phyloP scores from a whole-genome alignment of 1,284 basidiomycete species.

The Heterobasidion occidentale region DNA sequence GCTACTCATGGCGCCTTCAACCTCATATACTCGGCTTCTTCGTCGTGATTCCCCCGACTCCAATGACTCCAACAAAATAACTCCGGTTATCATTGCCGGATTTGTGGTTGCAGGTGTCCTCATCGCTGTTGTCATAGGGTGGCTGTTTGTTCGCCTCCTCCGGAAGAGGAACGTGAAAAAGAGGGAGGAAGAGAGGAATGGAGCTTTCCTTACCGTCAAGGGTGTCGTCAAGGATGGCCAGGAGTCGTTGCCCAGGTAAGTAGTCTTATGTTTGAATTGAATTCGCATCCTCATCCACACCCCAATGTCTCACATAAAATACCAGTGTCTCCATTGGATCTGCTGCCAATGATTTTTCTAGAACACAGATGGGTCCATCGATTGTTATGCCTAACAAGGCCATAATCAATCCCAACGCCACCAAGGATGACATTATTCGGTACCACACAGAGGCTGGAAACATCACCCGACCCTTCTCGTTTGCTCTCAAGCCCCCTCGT shows the following conservation, averaged over 20 bases:
- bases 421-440: constrained; percentile 34
- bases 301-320: too few relatives aligned
- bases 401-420: constrained; percentile 26
- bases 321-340: neutral
- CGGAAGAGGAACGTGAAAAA: constrained; percentile 30
- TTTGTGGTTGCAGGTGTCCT: constrained; percentile 36
- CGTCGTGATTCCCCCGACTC: constrained; percentile 8
- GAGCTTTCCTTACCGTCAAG: constrained; percentile 39
- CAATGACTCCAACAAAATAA: constrained; percentile 8
- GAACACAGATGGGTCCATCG: constrained; percentile 31
- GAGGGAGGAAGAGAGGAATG: constrained; percentile 28
- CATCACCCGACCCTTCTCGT: constrained; percentile 39
- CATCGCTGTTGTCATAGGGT: constrained; percentile 27
- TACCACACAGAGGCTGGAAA: constrained; percentile 38
- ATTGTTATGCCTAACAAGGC: constrained; percentile 47
- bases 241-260: constrained; percentile 10
- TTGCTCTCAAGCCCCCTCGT: constrained; percentile 33
- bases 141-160: constrained; percentile 30
- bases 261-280: neutral
- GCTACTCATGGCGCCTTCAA: neutral
- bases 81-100: constrained; percentile 36
- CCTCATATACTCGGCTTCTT: constrained; percentile 1
- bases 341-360: constrained; percentile 27
- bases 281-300: too few relatives aligned
- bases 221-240: constrained; percentile 32